A percentile compares a stretch with the other conserved stretches of the same genome.
phyloP scores from a whole-genome alignment of 2,329 filamentous ascomycete genomes.

The Cladophialophora exuberans region DNA sequence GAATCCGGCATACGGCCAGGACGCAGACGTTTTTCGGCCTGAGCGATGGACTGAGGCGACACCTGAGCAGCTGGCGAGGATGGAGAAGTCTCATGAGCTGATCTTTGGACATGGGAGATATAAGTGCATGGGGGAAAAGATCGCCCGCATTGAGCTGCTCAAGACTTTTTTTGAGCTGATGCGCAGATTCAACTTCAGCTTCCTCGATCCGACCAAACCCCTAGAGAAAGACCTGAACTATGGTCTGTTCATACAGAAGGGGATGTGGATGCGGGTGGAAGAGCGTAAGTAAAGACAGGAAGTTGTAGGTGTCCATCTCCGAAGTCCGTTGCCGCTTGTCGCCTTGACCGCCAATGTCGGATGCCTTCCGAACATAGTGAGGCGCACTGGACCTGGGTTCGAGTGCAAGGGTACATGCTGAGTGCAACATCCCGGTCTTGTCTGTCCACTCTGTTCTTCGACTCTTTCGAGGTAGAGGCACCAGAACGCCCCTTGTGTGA shows the following conservation, averaged over 20 bases:
- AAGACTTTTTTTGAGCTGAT: slow-evolving; percentile 32
- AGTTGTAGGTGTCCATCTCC: background rate
- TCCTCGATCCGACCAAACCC: slow-evolving; percentile 11
- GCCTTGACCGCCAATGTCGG: background rate
- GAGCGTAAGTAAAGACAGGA: slow-evolving; percentile 4
- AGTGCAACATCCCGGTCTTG: too few species aligned
- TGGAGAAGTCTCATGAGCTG: slow-evolving; percentile 26
- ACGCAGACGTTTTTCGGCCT: slow-evolving; percentile 8
- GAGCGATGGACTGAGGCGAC: slow-evolving; percentile 9
- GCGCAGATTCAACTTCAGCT: slow-evolving; percentile 29
- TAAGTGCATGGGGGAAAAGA: slow-evolving; percentile 40
- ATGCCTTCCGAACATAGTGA: background rate
- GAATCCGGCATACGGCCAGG: slow-evolving; percentile 6
- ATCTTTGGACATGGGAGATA: slow-evolving; percentile 35
- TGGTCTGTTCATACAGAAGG: slow-evolving; percentile 23
- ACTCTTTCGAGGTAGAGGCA: too few species aligned
- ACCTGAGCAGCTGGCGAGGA: slow-evolving; percentile 25
- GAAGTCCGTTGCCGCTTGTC: background rate
- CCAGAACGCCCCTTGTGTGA: background rate
- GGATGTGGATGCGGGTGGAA: slow-evolving; percentile 23
- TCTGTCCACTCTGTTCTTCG: too few species aligned
- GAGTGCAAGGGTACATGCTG: background rate
- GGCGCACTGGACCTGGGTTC: too few species aligned
- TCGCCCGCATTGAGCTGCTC: slow-evolving; percentile 38
- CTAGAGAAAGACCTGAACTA: slow-evolving; percentile 16